Evolutionary conservation across 805 yeast genomes (phyloP).

Genomic region (Yarrowia sp.): DNA sequence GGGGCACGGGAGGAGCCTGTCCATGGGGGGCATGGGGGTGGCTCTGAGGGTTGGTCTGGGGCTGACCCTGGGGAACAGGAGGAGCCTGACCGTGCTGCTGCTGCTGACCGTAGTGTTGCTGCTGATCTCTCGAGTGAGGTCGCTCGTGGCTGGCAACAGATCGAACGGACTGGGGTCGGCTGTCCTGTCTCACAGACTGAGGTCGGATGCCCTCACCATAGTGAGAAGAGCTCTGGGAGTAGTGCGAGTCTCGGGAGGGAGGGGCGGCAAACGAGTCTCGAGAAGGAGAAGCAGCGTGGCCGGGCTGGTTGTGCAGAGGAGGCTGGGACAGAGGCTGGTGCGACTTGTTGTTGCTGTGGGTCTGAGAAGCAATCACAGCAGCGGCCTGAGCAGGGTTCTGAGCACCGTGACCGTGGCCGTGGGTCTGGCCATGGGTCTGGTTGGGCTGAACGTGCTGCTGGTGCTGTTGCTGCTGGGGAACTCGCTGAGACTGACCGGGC

Average conservation of each 20-base stretch:
- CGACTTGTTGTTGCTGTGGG: conserved; percentile 19
- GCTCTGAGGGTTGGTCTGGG: neutral
- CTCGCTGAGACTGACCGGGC: conserved; percentile 10
- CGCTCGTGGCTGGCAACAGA: conserved; percentile 22
- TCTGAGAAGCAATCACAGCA: conserved; percentile 5
- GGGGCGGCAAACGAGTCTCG: conserved; percentile 16
- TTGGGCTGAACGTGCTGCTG: conserved; percentile 22
- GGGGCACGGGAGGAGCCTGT: conserved; percentile 11
- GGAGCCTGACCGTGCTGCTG: conserved; percentile 7
- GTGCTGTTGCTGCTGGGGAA: conserved; percentile 3
- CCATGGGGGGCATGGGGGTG: neutral
- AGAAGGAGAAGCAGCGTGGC: conserved; percentile 1
- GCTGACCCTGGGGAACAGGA: conserved; percentile 18
- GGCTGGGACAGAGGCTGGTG: conserved; percentile 25
- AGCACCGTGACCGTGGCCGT: neutral
- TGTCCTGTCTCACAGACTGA: conserved; percentile 10
- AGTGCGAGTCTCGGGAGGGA: conserved; percentile 18
- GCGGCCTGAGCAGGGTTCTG: conserved; percentile 22
- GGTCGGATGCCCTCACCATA: conserved; percentile 22
- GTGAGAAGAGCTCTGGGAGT: conserved; percentile 32
- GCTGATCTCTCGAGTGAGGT: conserved; percentile 10
- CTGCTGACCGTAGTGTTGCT: neutral
- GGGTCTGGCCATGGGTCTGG: conserved; percentile 16
- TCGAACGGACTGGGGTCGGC: conserved; percentile 24
- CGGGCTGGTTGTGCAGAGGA: conserved; percentile 6